A percentile compares a stretch with the other conserved stretches of the same genome.
Evolutionary conservation across 257 asterid species (phyloP).

Genomic region (Solanum chiquidenum): DNA sequence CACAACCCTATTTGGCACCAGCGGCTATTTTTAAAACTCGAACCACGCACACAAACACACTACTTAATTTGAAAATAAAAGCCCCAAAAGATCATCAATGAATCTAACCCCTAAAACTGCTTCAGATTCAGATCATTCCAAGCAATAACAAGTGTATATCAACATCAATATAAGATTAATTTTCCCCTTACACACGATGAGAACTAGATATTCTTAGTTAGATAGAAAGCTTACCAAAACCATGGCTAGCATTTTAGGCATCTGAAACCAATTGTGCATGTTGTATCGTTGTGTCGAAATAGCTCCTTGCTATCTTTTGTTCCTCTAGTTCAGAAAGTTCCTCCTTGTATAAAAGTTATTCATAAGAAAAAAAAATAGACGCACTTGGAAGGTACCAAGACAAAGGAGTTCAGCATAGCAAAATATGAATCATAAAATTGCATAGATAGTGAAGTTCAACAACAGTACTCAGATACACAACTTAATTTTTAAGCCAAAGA

Average conservation of each 20-base stretch:
- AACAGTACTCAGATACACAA: not conserved
- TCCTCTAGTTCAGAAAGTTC: not conserved
- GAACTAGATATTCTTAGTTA: not conserved
- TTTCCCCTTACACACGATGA: not conserved
- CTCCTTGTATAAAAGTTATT: not conserved
- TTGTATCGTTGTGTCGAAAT: not conserved
- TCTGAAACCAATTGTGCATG: not conserved
- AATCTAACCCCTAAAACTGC: not conserved
- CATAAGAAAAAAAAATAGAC: not conserved
- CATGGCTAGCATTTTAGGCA: not conserved
- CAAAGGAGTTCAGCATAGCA: not conserved
- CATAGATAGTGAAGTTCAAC: not conserved
- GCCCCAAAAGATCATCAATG: not conserved
- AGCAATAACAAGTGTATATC: not conserved
- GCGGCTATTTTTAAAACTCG: not conserved
- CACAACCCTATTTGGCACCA: not conserved
- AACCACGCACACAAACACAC: not conserved
- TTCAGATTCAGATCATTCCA: not conserved
- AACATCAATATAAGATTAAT: not conserved
- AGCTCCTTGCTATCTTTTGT: not conserved
- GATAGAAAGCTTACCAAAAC: not conserved
- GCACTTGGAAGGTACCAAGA: not conserved
- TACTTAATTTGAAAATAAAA: not conserved
- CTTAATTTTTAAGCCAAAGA: not conserved
- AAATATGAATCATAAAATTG: not conserved